Evolutionary conservation across 2,329 filamentous ascomycete species (phyloP), one percentile per base, ranked within the genome.

Genomic region (Sphaerulina musiva): DNA sequence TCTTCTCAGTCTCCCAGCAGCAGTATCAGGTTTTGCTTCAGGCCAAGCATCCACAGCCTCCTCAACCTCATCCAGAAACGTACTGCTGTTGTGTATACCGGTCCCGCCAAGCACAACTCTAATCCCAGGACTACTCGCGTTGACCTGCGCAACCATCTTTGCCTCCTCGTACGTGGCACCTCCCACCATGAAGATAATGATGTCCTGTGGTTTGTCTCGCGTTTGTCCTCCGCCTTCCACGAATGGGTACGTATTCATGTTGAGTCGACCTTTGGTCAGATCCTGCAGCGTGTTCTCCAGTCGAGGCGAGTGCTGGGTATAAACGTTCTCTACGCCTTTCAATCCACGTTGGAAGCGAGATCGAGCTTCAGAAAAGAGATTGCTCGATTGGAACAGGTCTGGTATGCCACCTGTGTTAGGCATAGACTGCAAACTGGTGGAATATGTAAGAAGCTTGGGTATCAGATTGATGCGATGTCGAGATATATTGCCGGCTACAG

Each of bases 271-370:
- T 68, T 95, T 96, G 74, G 97, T 91, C 48, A 98, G 76, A 64
- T 92, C 92, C 68, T 96, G 92, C 14, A 98, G 74, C 0, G 90
- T 97, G 23, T 81, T 81, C 70, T 96, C 91, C 12, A 98, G 73
- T 20, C 89, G 80, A 0, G 95, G 90, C 5, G 89, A 95, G 70
- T 98, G 93, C 70, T 98, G 95, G 0, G 93, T 98, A 70, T 98
- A 98, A 29, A 98, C 93, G 64, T 98, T 98, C 70, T 98, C 95
- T 1, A 98, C 93, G 1, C 93, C 93, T 68, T 97, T 96, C 11
- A 98, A 78, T 0, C 93, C 93, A 26, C 69, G 64, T 67, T 95
- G 95, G 71, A 98, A 90, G 4, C 91, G 84, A 66, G 86, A 89
- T 39, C 89, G 81, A 9, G 91, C 90, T 10, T 88, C 88, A 0